Evolutionary conservation across 2,329 filamentous ascomycete species (phyloP).

Genomic region (Fonsecaea erecta): DNA sequence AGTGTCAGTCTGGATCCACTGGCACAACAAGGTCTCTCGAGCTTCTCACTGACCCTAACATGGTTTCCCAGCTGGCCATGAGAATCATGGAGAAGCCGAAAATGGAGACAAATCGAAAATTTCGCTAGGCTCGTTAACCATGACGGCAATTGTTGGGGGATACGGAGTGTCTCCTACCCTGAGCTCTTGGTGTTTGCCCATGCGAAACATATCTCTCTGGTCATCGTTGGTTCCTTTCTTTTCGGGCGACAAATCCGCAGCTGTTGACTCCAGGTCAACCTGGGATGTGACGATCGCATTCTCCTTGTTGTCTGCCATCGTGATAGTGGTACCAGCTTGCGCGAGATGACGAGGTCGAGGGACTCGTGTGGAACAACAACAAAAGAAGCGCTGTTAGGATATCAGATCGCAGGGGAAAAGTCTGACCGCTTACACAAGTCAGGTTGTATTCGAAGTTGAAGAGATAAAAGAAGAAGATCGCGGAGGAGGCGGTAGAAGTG

Average conservation of each 20-base stretch:
- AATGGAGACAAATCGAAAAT: conserved; percentile 48
- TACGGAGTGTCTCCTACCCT: conserved; percentile 33
- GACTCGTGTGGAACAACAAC: not conserved
- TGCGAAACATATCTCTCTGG: conserved; percentile 43
- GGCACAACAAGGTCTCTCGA: not conserved
- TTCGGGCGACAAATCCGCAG: conserved; percentile 35
- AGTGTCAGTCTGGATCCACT: conserved; percentile 14
- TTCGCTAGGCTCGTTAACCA: conserved; percentile 40
- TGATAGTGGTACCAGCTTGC: conserved; percentile 15
- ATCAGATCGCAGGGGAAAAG: not conserved
- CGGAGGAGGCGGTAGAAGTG: conserved; percentile 1
- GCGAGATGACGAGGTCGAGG: not conserved
- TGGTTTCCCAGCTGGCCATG: conserved; percentile 48
- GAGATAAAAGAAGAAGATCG: conserved; percentile 8
- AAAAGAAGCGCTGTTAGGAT: not conserved
- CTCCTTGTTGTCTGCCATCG: conserved; percentile 29
- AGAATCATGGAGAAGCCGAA: conserved; percentile 49
- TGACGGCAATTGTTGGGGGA: not conserved
- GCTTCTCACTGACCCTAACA: conserved; percentile 42
- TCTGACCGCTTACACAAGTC: not conserved
- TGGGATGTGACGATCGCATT: conserved; percentile 30
- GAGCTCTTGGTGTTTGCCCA: conserved; percentile 43
- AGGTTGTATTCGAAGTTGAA: not conserved
- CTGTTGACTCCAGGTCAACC: conserved; percentile 27
- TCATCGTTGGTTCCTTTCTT: conserved; percentile 41